Conservation (phyloP, 1,284 basidiomycete genomes). For the Puccinia hordei region DNA sequence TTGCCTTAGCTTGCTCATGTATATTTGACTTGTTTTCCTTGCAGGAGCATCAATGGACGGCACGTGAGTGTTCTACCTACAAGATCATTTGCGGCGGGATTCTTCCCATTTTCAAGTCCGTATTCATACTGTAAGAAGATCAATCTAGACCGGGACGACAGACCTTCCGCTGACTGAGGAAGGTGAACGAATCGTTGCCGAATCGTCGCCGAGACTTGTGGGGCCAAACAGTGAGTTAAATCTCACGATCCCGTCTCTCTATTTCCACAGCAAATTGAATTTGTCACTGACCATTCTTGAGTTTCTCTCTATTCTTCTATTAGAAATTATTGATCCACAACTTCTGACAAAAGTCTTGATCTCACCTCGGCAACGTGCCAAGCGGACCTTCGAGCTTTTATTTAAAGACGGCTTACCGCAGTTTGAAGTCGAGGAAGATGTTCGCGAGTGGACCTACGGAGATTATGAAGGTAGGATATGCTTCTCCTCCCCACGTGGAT, state of each 20-base stretch:
- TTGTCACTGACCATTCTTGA: neutral
- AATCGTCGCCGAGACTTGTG: conserved; percentile 70
- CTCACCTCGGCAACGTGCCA: conserved; percentile 80
- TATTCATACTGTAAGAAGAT: neutral
- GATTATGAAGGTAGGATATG: conserved; percentile 54
- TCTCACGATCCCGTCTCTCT: neutral
- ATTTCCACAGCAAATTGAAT: conserved; percentile 41
- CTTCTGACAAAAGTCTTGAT: conserved; percentile 76
- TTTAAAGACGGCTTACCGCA: conserved; percentile 61
- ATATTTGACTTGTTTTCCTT: neutral
- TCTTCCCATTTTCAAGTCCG: neutral
- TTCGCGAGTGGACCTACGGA: conserved; percentile 55
- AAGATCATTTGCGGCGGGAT: neutral
- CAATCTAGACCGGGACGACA: conserved; percentile 73
- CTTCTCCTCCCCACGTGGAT: conserved; percentile 43
- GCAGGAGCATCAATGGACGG: conserved; percentile 43
- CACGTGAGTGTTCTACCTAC: conserved; percentile 23
- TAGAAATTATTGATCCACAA: conserved; percentile 76
- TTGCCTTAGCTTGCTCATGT: neutral
- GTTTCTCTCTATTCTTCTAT: neutral
- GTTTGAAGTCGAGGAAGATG: conserved; percentile 52
- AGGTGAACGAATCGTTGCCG: conserved; percentile 74
- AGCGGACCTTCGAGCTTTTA: conserved; percentile 78
- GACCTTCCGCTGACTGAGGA: conserved; percentile 83
- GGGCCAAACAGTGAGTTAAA: conserved; percentile 71